Evolutionary conservation across 2,329 filamentous ascomycete genomes (phyloP), one percentile per base, ranked within the genome.

Genomic region (Chrysoporthe puriensis): DNA sequence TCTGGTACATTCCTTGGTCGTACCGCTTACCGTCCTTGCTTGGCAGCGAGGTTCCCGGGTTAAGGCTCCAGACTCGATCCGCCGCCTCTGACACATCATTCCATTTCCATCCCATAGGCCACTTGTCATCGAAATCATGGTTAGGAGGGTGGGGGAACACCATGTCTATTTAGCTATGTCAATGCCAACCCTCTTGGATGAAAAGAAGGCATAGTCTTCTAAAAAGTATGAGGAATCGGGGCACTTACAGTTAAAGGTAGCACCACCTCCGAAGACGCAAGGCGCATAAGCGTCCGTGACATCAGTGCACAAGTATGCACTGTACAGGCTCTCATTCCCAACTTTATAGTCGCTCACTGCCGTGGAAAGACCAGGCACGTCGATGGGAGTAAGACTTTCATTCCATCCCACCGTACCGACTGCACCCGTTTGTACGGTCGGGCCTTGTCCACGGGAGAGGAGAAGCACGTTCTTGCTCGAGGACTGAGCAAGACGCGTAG

Each of bases 241-340:
- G 71, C 77, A 76, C 68, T 75, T 66, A 8, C 75, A 76, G 69
- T 78, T 79, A 67, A 80, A 71, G 34, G 73, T 73, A 42, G 74
- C 76, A 21, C 77, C 75, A 9, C 79, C 79, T 40, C 79, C 78
- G 0, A 80, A 73, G n/a, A 80, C 68, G 70, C 79, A 80, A 2
- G 76, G n/a, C 1, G 57, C 32, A 16, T 59, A 59, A 7, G 43
- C 57, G 9, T 59, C 40, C n/a, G 57, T 36, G 1, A 36, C 42
- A 32, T 66, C 64, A 11, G 64, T 21, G 58, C 64, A 66, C 3
- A 66, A 46, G 59, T 66, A 66, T 34, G 64, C 58, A 4, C 46
- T 42, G 42, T 63, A 63, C n/a, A 66, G 64, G 7, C 58, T 36
- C 59, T 66, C 58, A 13, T 71, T 64, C 32, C 72, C 72, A 65